These are phyloP conservation scores for Teratosphaeriaceae sp. DNA, from an alignment of 2,329 filamentous ascomycete species.

Conservation along the genomic window DNA sequence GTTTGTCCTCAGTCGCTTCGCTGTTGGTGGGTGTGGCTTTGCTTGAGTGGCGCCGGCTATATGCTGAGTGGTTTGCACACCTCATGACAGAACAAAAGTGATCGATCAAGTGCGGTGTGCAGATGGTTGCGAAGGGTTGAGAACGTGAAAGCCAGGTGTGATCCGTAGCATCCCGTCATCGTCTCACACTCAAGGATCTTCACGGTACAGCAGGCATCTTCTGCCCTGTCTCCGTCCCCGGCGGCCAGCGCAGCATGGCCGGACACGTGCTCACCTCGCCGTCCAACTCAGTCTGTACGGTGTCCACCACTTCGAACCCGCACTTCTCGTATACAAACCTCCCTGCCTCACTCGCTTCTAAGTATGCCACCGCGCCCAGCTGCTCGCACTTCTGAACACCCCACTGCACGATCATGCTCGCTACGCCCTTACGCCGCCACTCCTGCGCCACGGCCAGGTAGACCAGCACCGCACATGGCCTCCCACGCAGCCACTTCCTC, in stretches of 20 bases:
- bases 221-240: conserved; percentile 10
- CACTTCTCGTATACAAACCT: conserved; percentile 31
- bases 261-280: conserved; percentile 9
- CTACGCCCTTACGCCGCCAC: conserved; percentile 32
- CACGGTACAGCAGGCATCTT: conserved; percentile 9
- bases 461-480: conserved; percentile 17
- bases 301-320: conserved; percentile 24
- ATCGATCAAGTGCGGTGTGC: no score
- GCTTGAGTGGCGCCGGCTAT: no score
- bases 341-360: conserved; percentile 31
- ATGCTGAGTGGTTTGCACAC: no score
- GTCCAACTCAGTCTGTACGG: conserved; percentile 6
- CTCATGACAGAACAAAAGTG: no score
- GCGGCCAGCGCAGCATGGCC: conserved; percentile 20
- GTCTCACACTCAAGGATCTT: neutral
- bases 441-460: conserved; percentile 28
- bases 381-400: conserved; percentile 31
- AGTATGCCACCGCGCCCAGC: conserved; percentile 28
- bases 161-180: no score
- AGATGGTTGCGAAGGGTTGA: no score
- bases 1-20: no score
- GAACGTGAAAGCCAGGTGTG: no score
- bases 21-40: no score
- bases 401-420: conserved; percentile 30
- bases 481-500: conserved; percentile 14